These are phyloP conservation scores for Litsea cubeba DNA, from an alignment of 164 flowering plant genomes.

Conservation along the genomic window DNA sequence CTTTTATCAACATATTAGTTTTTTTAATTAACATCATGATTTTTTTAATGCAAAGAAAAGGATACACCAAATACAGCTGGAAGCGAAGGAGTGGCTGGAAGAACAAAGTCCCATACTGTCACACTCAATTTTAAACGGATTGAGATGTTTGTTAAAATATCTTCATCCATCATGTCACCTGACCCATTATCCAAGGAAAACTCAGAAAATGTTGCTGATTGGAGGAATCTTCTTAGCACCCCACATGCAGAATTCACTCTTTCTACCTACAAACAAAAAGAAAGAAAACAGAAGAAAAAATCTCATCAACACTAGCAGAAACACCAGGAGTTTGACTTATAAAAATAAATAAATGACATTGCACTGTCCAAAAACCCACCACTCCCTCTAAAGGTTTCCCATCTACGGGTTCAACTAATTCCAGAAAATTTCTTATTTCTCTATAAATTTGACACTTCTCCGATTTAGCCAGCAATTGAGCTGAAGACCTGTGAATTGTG, in stretches of 20 bases:
- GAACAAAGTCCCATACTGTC: constrained; percentile 87
- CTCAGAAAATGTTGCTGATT: constrained; percentile 66
- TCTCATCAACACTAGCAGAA: not conserved
- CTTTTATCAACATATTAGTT: not conserved
- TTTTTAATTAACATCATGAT: not conserved
- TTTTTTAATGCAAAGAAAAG: constrained; percentile 12
- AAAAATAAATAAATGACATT: not conserved
- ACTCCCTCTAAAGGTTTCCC: constrained; percentile 54
- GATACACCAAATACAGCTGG: constrained; percentile 99
- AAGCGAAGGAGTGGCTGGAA: constrained; percentile 89
- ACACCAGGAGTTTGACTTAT: not conserved
- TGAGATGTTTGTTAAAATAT: constrained; percentile 59
- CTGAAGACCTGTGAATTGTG: constrained; percentile 52
- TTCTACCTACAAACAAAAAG: constrained; percentile 55
- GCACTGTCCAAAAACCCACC: constrained; percentile 37
- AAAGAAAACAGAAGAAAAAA: constrained; percentile 9
- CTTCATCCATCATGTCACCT: constrained; percentile 91
- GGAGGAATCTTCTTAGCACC: constrained; percentile 58
- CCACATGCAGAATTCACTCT: constrained; percentile 60
- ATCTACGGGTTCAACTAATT: constrained; percentile 54
- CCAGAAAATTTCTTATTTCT: constrained; percentile 62
- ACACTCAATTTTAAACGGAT: constrained; percentile 64
- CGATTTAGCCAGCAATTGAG: constrained; percentile 39
- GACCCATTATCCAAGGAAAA: constrained; percentile 57
- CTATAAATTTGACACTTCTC: constrained; percentile 56